Conservation (phyloP, 306 rosid species). For the Morella rubra region DNA sequence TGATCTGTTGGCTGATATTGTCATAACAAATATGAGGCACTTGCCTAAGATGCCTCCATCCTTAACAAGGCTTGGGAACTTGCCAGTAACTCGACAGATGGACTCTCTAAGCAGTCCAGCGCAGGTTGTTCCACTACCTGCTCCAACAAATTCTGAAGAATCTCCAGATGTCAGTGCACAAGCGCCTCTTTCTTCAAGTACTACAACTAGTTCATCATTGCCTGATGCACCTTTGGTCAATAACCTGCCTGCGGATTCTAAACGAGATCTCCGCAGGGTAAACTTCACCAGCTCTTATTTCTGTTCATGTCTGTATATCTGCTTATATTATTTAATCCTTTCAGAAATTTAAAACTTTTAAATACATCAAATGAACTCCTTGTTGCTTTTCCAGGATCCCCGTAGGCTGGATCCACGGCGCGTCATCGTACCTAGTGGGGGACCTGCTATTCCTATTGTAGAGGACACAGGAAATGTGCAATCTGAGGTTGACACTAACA, state of each 20-base stretch:
- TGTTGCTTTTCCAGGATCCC: slow-evolving; percentile 73
- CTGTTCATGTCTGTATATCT: slow-evolving; percentile 11
- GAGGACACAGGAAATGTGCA: slow-evolving; percentile 53
- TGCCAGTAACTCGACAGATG: slow-evolving; percentile 49
- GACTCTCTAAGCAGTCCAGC: slow-evolving; percentile 46
- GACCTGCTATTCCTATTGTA: slow-evolving; percentile 37
- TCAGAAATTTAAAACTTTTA: slow-evolving; percentile 9
- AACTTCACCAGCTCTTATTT: slow-evolving; percentile 21
- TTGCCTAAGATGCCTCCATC: slow-evolving; percentile 80
- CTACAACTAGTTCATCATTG: slow-evolving; percentile 43
- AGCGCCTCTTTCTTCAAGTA: slow-evolving; percentile 46
- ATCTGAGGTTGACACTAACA: slow-evolving; percentile 55
- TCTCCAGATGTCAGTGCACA: slow-evolving; percentile 55
- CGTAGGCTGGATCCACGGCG: slow-evolving; percentile 98
- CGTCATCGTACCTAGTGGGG: slow-evolving; percentile 45
- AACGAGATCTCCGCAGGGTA: slow-evolving; percentile 98
- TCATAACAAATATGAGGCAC: slow-evolving; percentile 91
- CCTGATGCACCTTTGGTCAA: slow-evolving; percentile 51
- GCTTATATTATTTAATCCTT: slow-evolving; percentile 10
- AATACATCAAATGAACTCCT: slow-evolving; percentile 20
- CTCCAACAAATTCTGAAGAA: slow-evolving; percentile 55
- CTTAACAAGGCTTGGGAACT: slow-evolving; percentile 60
- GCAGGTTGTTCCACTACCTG: slow-evolving; percentile 47
- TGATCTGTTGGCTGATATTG: slow-evolving; percentile 96
- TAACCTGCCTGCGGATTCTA: slow-evolving; percentile 66